Conservation (phyloP, 306 rosid species). For the Pyrus pyrifolia region DNA sequence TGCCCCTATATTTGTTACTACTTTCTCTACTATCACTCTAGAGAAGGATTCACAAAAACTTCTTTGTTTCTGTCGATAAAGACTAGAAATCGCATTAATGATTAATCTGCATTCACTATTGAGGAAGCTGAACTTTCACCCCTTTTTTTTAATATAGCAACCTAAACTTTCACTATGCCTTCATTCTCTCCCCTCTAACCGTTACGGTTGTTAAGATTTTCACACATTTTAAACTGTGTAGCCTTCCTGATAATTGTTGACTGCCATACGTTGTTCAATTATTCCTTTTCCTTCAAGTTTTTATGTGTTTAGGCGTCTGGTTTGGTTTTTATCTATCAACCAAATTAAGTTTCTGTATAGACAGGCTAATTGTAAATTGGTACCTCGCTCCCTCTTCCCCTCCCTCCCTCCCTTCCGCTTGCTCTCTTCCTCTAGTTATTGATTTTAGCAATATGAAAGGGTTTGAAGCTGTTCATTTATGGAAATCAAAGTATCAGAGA, state of each 20-base stretch:
- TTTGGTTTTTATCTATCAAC: neutral
- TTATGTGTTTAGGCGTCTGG: neutral
- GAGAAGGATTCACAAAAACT: neutral
- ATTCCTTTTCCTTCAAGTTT: neutral
- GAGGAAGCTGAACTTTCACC: neutral
- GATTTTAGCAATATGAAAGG: neutral
- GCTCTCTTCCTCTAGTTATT: neutral
- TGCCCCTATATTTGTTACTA: neutral
- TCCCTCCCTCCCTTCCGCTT: neutral
- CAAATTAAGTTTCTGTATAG: neutral
- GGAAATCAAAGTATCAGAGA: neutral
- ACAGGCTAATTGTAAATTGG: neutral
- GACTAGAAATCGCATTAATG: neutral
- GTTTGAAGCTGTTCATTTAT: neutral
- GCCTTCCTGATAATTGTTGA: neutral
- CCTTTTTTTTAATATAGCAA: too few species aligned
- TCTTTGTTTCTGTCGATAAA: neutral
- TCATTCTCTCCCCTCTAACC: neutral
- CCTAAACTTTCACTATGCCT: too few species aligned
- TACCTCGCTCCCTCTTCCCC: neutral
- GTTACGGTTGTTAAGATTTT: neutral
- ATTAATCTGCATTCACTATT: neutral
- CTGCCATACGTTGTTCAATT: neutral
- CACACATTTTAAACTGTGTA: neutral
- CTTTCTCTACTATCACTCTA: neutral